Base-by-base conservation (phyloP, 805 yeast species). In the Yamadazyma nakazawae region DNA sequence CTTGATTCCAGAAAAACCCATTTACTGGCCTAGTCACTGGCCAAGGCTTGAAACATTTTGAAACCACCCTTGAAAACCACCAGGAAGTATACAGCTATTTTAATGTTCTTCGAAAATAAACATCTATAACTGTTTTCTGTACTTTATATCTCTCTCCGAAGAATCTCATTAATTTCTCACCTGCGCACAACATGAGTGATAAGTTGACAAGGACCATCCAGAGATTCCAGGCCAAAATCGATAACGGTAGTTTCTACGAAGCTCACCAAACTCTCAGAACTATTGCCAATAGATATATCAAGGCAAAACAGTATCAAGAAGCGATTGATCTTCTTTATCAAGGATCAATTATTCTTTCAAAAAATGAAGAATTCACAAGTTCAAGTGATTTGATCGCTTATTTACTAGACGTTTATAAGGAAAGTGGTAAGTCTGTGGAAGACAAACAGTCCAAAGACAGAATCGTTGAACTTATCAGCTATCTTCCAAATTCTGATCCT, bases 221-320 rank as follows among this genome's bases (percentile, higher is more conserved):
- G 18, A 70, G 94, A 54, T 85, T 85, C 68, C 79, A 82, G 58
- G 76, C 72, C 37, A 83, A 86, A 57, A 84, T 92, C 52, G 79
- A 76, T 42, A 76, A 76, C 42, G 88, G 88, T 2, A 86, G 90
- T 46, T 89, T 76, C 68, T 92, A 92, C 62, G 99, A 94, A 62
- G 98, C 98, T 0, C 97, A 92, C 63, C 98, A 94, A 65, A 91
- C 96, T 0, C 75, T 94, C 43, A 75, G 97, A 59, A 89, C 98
- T 5, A 86, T 92, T 45, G 87, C 88, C 36, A 90, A 90, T 54
- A 76, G 99, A 60, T 85, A 87, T 59, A 84, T 86, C 37, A 80
- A 87, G 52, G 61, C 82, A 19, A 80, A 81, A 50, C 80, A 84
- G 49, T 88, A 77, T 61, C 69, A 66, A 2, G 84, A 85, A 34